These are phyloP conservation scores for Cunninghamia lanceolata DNA, from an alignment of 75 land plant genomes.

Conservation along the genomic window DNA sequence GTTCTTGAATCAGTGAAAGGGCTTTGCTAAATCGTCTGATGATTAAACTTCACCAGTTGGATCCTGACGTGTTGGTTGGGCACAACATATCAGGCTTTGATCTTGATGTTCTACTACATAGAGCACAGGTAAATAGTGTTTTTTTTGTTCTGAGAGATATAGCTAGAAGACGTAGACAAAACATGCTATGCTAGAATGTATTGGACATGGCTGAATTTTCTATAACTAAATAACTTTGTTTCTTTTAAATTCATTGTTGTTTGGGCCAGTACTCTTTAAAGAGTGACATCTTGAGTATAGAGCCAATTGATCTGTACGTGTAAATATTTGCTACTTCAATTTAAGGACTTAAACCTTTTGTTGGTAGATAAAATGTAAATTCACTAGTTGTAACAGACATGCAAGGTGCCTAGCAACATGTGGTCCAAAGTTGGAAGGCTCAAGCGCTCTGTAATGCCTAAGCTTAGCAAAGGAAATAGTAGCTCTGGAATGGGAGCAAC, in stretches of 20 bases:
- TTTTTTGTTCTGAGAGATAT: not conserved
- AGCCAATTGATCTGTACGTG: not conserved
- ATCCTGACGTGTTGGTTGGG: slow-evolving; percentile 95
- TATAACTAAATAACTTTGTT: not conserved
- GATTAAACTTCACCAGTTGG: slow-evolving; percentile 86
- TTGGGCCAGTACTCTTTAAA: not conserved
- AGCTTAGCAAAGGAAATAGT: slow-evolving; percentile 67
- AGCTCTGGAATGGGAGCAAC: slow-evolving; percentile 93
- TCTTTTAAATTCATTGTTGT: not conserved
- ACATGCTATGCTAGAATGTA: not conserved
- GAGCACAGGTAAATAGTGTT: slow-evolving; percentile 63
- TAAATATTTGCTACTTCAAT: not conserved
- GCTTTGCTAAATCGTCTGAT: slow-evolving; percentile 82
- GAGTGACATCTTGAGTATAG: not conserved
- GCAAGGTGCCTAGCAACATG: slow-evolving; percentile 76
- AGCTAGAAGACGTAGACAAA: not conserved
- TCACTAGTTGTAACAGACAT: slow-evolving; percentile 45
- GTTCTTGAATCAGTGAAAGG: slow-evolving; percentile 69
- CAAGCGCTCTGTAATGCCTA: slow-evolving; percentile 87
- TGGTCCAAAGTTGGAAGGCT: slow-evolving; percentile 98
- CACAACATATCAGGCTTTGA: slow-evolving; percentile 99
- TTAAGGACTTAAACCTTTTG: not conserved
- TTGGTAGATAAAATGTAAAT: not conserved
- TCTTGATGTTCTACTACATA: slow-evolving; percentile 91
- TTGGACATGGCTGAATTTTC: not conserved